These are phyloP conservation scores for Ramicandelaber brevisporus DNA, from an alignment of 192 early-diverging fungal genomes.

Conservation along the genomic window DNA sequence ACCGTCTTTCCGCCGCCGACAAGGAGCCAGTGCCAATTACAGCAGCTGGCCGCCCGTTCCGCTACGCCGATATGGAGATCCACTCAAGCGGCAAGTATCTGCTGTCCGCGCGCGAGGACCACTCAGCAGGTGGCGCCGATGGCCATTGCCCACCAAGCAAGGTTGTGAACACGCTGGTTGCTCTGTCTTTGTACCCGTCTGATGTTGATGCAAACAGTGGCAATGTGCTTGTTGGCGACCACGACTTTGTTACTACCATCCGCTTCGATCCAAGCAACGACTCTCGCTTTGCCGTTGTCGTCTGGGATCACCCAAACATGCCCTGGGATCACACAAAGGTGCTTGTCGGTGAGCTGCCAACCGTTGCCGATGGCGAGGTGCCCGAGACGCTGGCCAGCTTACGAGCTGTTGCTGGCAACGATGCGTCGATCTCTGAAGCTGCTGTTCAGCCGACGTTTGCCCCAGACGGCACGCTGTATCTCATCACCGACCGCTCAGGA, in stretches of 20 bases:
- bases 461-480: constrained; percentile 25
- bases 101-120: constrained; percentile 43
- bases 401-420: constrained; percentile 12
- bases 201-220: too few relatives aligned
- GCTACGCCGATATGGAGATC: constrained; percentile 39
- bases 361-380: constrained; percentile 1
- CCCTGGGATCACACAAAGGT: constrained; percentile 48
- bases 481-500: constrained; percentile 37
- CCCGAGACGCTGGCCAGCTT: neutral
- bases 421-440: constrained; percentile 5
- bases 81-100: constrained; percentile 22
- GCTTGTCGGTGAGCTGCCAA: constrained; percentile 11
- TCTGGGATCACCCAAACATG: constrained; percentile 56
- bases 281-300: constrained; percentile 25
- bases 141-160: constrained; percentile 14
- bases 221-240: constrained; percentile 23
- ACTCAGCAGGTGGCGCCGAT: constrained; percentile 25
- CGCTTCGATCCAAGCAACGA: constrained; percentile 19
- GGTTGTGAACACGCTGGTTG: constrained; percentile 26
- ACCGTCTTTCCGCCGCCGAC: constrained; percentile 18
- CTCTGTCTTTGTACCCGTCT: constrained; percentile 15
- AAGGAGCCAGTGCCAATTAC: constrained; percentile 16
- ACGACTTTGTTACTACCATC: constrained; percentile 42
- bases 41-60: constrained; percentile 13
- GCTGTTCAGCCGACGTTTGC: constrained; percentile 36